Percentiles rank a stretch among this genome's conserved stretches.
Conservation (phyloP, 2,329 filamentous ascomycete species). For the Dactylellina leptospora region DNA sequence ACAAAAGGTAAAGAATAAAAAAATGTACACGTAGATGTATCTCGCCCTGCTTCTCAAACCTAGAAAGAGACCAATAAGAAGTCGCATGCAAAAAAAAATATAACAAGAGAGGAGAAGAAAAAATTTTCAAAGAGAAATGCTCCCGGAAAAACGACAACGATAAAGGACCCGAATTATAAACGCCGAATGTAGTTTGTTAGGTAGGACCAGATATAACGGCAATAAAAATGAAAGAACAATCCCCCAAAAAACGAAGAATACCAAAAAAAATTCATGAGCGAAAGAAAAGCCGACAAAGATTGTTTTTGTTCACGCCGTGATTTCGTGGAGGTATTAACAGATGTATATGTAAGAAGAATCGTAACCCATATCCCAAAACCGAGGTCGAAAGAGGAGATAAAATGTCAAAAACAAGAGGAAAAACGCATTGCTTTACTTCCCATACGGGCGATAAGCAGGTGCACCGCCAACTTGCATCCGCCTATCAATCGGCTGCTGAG, state of each 20-base stretch:
- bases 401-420: not conserved
- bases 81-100: conserved; percentile 2
- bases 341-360: conserved; percentile 21
- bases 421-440: conserved; percentile 27
- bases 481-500: conserved; percentile 39
- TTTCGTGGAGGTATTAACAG: conserved; percentile 32
- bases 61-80: too few relatives aligned
- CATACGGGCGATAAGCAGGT: conserved; percentile 34
- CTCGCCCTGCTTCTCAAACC: too few relatives aligned
- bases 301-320: conserved; percentile 42
- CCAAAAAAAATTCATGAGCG: conserved; percentile 17
- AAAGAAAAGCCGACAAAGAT: conserved; percentile 13
- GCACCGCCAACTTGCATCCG: conserved; percentile 50
- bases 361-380: conserved; percentile 4
- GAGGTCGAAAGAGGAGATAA: conserved; percentile 1
- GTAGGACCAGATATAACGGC: not conserved
- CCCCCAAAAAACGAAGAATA: not conserved
- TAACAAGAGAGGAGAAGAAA: conserved; percentile 2
- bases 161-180: conserved; percentile 16
- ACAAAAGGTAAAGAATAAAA: not conserved
- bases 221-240: not conserved
- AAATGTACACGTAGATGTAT: conserved; percentile 25
- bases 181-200: conserved; percentile 16
- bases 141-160: conserved; percentile 1
- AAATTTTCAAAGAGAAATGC: conserved; percentile 2